phyloP scores from a whole-genome alignment of 352 stramenopile species.

The Hyaloperonospora arabidopsidis region DNA sequence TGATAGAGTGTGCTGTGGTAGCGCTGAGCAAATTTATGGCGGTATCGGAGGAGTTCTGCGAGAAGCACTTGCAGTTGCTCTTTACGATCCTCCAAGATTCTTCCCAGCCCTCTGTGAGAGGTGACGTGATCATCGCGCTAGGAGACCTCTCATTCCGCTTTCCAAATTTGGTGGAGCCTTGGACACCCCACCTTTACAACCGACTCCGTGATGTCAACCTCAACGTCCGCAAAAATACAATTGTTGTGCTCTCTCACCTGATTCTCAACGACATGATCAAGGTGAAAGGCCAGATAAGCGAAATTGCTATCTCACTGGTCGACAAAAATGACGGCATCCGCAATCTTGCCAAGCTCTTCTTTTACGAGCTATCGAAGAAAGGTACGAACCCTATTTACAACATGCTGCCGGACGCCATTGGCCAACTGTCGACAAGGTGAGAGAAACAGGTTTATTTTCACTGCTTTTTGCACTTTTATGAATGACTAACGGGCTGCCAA shows the following conservation, averaged over 20 bases:
- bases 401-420: slow-evolving; percentile 95
- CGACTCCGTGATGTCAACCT: slow-evolving; percentile 86
- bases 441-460: slow-evolving; percentile 1
- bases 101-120: slow-evolving; percentile 66
- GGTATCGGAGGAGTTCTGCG: slow-evolving; percentile 93
- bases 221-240: slow-evolving; percentile 92
- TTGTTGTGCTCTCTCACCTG: slow-evolving; percentile 97
- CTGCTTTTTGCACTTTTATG: not conserved
- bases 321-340: slow-evolving; percentile 90
- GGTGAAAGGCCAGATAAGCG: slow-evolving; percentile 93
- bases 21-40: slow-evolving; percentile 97
- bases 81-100: slow-evolving; percentile 90
- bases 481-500: slow-evolving; percentile 7
- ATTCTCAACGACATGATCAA: slow-evolving; percentile 99
- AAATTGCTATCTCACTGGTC: slow-evolving; percentile 93
- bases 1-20: slow-evolving; percentile 90
- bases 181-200: slow-evolving; percentile 94
- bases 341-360: slow-evolving; percentile 93
- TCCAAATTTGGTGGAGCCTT: slow-evolving; percentile 97
- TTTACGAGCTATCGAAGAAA: slow-evolving; percentile 94
- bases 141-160: slow-evolving; percentile 97
- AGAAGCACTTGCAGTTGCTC: slow-evolving; percentile 91
- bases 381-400: slow-evolving; percentile 98
- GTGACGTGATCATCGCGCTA: slow-evolving; percentile 94
- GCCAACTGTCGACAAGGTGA: slow-evolving; percentile 82